Evolutionary conservation across 2,329 filamentous ascomycete genomes (phyloP).

Genomic region (Phaeosphaeriaceae sp.): DNA sequence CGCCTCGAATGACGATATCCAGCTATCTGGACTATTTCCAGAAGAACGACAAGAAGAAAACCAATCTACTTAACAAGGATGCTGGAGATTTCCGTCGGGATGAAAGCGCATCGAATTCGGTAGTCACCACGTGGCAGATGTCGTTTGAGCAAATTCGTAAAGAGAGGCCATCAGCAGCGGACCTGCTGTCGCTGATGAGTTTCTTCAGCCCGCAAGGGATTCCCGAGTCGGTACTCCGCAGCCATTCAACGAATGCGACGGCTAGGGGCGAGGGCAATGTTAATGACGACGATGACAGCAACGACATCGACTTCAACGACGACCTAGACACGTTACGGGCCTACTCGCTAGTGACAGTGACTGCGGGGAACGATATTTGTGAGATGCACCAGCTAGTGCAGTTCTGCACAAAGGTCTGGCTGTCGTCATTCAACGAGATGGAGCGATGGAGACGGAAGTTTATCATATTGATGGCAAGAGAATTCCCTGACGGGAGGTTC

Average conservation of each 20-base stretch:
- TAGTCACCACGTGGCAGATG: constrained; percentile 47
- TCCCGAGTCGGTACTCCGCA: constrained; percentile 24
- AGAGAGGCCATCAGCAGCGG: constrained; percentile 41
- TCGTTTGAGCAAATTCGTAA: constrained; percentile 43
- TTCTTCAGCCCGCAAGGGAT: constrained; percentile 55
- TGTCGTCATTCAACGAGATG: constrained; percentile 9
- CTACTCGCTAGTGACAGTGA: constrained; percentile 18
- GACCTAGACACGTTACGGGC: constrained; percentile 19
- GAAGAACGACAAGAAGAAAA: constrained; percentile 36
- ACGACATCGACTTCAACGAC: constrained; percentile 12
- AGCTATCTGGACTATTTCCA: constrained; percentile 53
- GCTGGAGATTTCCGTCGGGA: constrained; percentile 43
- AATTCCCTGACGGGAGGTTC: constrained; percentile 14
- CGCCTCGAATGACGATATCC: constrained; percentile 11
- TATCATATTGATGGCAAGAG: constrained; percentile 11
- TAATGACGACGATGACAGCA: not conserved
- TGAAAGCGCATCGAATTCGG: too few relatives aligned
- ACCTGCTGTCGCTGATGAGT: constrained; percentile 57
- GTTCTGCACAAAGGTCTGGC: constrained; percentile 21
- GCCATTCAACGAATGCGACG: constrained; percentile 18
- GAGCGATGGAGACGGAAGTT: constrained; percentile 15
- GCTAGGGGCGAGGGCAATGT: too few relatives aligned
- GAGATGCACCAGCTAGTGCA: constrained; percentile 27
- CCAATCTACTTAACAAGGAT: constrained; percentile 28
- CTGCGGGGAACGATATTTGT: constrained; percentile 1